A percentile compares a stretch with the other conserved stretches of the same genome.
These are phyloP conservation scores for Torulaspora maleeae DNA, from an alignment of 805 yeast species.

Conservation along the genomic window DNA sequence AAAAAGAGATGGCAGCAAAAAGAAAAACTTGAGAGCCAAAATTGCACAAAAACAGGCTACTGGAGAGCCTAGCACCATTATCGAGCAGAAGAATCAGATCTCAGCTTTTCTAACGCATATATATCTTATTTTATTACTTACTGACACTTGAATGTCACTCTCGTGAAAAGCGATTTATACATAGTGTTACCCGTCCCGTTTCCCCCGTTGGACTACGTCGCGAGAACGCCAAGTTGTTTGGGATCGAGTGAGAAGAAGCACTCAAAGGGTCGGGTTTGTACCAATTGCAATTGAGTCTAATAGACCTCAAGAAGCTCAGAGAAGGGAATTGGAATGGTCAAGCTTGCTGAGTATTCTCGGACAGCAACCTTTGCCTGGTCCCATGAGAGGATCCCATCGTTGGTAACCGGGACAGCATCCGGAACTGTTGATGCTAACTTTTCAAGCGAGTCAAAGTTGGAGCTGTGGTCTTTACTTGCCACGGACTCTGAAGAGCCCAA, in stretches of 20 bases:
- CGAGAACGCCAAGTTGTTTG: not conserved
- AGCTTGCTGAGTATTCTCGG: slow-evolving; percentile 73
- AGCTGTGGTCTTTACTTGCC: slow-evolving; percentile 67
- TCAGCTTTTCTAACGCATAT: no score
- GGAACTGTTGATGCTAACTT: slow-evolving; percentile 91
- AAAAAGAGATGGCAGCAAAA: not conserved
- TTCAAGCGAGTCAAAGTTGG: slow-evolving; percentile 70
- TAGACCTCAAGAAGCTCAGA: slow-evolving; percentile 1
- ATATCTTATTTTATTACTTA: not conserved
- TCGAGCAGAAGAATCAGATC: no score
- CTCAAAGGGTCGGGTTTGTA: not conserved
- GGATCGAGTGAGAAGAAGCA: slow-evolving; percentile 3
- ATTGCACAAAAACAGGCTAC: no score
- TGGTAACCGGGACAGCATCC: slow-evolving; percentile 92
- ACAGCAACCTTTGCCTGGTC: slow-evolving; percentile 98
- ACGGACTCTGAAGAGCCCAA: slow-evolving; percentile 39
- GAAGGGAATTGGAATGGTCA: slow-evolving; percentile 50
- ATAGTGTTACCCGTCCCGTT: not conserved
- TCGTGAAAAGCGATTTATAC: not conserved
- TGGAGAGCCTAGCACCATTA: no score
- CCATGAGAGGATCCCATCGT: slow-evolving; percentile 59
- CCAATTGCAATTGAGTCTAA: not conserved
- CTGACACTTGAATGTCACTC: not conserved
- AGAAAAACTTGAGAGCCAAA: no score
- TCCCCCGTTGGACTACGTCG: not conserved